A percentile compares a stretch with the other conserved stretches of the same genome.
These are phyloP conservation scores for Mortierella sp. DNA, from an alignment of 371 early-diverging fungal genomes.

Conservation along the genomic window DNA sequence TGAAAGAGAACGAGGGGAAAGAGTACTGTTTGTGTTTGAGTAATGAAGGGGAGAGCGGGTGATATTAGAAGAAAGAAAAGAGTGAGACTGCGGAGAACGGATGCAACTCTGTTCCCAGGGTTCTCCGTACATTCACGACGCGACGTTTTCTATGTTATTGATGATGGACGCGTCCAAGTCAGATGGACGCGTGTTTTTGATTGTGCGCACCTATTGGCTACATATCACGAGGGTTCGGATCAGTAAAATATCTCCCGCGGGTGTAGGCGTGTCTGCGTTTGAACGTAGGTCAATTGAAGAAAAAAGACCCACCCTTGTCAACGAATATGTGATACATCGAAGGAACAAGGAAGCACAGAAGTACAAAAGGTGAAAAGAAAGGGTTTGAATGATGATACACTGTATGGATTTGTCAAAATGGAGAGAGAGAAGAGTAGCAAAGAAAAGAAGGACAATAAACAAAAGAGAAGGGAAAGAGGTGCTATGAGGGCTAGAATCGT, in stretches of 20 bases:
- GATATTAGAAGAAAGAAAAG: neutral
- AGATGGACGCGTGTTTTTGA: neutral
- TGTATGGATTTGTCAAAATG: too few relatives aligned
- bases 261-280: neutral
- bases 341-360: neutral
- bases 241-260: neutral
- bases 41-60: neutral
- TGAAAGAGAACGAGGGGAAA: neutral
- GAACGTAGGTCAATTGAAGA: neutral
- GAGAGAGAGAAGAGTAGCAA: neutral
- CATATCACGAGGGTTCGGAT: neutral
- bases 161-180: neutral
- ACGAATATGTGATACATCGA: too few relatives aligned
- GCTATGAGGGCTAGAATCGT: neutral
- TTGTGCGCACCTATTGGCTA: neutral
- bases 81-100: neutral
- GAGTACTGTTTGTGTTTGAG: too few relatives aligned
- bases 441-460: too few relatives aligned
- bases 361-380: too few relatives aligned
- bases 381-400: too few relatives aligned
- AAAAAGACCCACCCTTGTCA: neutral
- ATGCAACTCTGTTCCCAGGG: neutral
- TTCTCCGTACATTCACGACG: neutral
- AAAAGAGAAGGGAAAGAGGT: too few relatives aligned
- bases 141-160: neutral